Evolutionary conservation across 257 asterid genomes (phyloP), one percentile per base, ranked within the genome.

Genomic region (Mitragyna speciosa): DNA sequence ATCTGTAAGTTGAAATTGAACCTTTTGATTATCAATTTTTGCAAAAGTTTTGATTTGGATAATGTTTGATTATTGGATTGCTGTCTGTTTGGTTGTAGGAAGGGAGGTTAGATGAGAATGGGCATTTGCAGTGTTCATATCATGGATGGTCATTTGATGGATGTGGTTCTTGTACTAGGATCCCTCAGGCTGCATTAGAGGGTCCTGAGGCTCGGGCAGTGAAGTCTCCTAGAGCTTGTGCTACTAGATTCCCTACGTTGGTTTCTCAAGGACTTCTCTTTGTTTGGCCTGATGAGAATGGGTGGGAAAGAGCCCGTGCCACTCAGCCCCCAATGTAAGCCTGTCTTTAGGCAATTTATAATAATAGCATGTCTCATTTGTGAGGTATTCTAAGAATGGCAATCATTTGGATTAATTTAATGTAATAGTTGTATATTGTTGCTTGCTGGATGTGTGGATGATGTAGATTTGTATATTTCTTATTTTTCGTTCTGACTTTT

Each of bases 141-240:
- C 99, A 96, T 52, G 98, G 99, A 12, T 96, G 98, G 99, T 96
- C 99, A 16, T 96, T 96, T 82, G 90, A 89, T 78, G 99, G 99
- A 73, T 89, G 90, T 66, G 99, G 99, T 22, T 91, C 99, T 26
- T 96, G 99, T 86, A 87, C 92, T 36, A 82, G 87, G 83, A 96
- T 96, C 61, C 99, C 99, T 31, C 99, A 96, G 85, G 97, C 99
- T 30, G 91, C 98, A 59, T 76, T 93, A 1, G 91, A 91, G 81
- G 97, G 99, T 16, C 99, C 97, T 31, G 98, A 96, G 82, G 91
- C 96, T 36, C 92, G 93, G 47, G 97, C 98, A 0, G 66, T 90
- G 70, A 87, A 88, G 76, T 94, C 99, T 51, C 97, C 97, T 3
- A 89, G 91, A 83, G 99, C 99, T 0, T 89, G 97, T 83, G 96